Evolutionary conservation across 2,329 filamentous ascomycete species (phyloP).

Genomic region (Hymenoscyphus fraxineus): DNA sequence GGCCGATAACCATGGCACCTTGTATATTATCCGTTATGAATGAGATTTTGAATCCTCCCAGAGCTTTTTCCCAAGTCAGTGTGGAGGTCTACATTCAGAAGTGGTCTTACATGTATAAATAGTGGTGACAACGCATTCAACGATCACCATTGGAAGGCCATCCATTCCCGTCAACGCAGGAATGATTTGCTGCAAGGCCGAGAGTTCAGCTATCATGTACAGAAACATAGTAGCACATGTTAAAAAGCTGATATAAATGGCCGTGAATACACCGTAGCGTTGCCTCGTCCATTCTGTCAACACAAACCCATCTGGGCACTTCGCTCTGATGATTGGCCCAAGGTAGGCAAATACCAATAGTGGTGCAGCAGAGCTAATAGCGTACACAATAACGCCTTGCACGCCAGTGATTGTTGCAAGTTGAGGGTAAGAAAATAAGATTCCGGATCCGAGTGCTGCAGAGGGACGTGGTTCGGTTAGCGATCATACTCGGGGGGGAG

Average conservation of each 20-base stretch:
- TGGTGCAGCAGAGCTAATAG: constrained; percentile 67
- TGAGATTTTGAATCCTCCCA: constrained; percentile 79
- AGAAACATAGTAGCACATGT: constrained; percentile 78
- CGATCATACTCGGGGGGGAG: constrained; percentile 30
- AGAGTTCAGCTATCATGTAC: constrained; percentile 84
- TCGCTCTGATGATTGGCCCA: constrained; percentile 72
- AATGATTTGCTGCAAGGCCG: constrained; percentile 75
- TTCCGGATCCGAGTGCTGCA: constrained; percentile 76
- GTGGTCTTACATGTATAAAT: constrained; percentile 68
- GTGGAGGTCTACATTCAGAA: constrained; percentile 10
- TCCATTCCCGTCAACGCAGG: constrained; percentile 70
- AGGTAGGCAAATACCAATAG: constrained; percentile 71
- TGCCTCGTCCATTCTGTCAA: constrained; percentile 81
- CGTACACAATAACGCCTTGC: constrained; percentile 74
- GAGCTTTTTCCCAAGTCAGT: constrained; percentile 43
- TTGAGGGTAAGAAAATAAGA: constrained; percentile 78
- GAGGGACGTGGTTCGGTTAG: constrained; percentile 40
- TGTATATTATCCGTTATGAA: constrained; percentile 83
- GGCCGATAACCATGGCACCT: constrained; percentile 69
- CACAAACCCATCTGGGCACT: constrained; percentile 80
- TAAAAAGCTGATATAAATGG: constrained; percentile 71
- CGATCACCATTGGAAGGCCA: constrained; percentile 70
- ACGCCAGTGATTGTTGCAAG: constrained; percentile 75
- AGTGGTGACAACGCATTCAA: constrained; percentile 73
- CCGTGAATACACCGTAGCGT: constrained; percentile 66